phyloP scores from a whole-genome alignment of 1,284 basidiomycete species.

The Trametes versicolor region DNA sequence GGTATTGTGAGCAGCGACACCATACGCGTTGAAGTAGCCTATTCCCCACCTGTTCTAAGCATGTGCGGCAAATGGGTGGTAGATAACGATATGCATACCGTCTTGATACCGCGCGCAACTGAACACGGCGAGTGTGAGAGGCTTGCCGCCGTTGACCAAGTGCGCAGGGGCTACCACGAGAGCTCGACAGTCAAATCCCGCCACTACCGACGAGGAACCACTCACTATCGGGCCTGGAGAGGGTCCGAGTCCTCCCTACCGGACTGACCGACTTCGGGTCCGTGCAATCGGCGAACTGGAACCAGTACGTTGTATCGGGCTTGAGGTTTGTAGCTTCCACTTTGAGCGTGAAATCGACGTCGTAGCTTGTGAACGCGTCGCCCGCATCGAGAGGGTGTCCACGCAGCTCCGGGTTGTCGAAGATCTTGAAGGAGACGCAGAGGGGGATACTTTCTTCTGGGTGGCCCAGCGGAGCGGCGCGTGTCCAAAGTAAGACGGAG shows the following conservation, averaged over 20 bases:
- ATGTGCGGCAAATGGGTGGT: background rate
- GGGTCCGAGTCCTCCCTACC: slow-evolving; percentile 59
- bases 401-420: slow-evolving; percentile 48
- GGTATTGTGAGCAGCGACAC: slow-evolving; percentile 65
- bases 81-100: slow-evolving; percentile 41
- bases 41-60: background rate
- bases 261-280: slow-evolving; percentile 56
- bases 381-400: slow-evolving; percentile 56
- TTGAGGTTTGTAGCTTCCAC: slow-evolving; percentile 64
- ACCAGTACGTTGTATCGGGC: slow-evolving; percentile 69
- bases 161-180: slow-evolving; percentile 54
- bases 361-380: slow-evolving; percentile 66
- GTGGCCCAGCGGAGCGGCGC: slow-evolving; percentile 58
- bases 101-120: slow-evolving; percentile 67
- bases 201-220: background rate
- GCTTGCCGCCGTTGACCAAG: slow-evolving; percentile 63
- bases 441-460: slow-evolving; percentile 64
- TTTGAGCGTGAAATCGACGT: slow-evolving; percentile 74
- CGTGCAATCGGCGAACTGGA: slow-evolving; percentile 68
- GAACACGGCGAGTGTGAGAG: slow-evolving; percentile 65
- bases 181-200: slow-evolving; percentile 7
- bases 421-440: slow-evolving; percentile 65
- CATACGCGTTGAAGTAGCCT: slow-evolving; percentile 79
- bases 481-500: slow-evolving; percentile 72
- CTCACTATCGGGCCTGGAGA: slow-evolving; percentile 57